These are phyloP conservation scores for Sonneratia alba DNA, from an alignment of 345 rosid genomes.

Conservation along the genomic window DNA sequence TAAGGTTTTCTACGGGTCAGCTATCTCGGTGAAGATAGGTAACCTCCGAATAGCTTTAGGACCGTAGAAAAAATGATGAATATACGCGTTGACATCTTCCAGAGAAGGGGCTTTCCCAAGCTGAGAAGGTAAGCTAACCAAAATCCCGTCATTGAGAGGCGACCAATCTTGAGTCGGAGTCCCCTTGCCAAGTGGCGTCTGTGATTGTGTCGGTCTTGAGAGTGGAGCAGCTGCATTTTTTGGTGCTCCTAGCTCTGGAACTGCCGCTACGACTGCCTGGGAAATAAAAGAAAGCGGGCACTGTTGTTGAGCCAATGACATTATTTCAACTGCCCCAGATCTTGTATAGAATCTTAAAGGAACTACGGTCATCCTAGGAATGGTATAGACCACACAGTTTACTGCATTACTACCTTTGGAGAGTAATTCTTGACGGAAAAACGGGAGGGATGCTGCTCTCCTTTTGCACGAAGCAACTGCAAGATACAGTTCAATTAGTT, in stretches of 20 bases:
- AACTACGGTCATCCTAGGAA: too few relatives aligned
- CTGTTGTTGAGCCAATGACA: not conserved
- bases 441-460: constrained; percentile 23
- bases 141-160: constrained; percentile 57
- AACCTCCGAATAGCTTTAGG: too few relatives aligned
- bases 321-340: not conserved
- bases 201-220: constrained; percentile 1
- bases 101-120: too few relatives aligned
- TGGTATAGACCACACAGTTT: not conserved
- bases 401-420: constrained; percentile 22
- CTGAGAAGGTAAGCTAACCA: too few relatives aligned
- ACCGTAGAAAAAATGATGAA: too few relatives aligned
- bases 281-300: not conserved
- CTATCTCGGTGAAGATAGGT: too few relatives aligned
- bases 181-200: not conserved
- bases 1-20: too few relatives aligned
- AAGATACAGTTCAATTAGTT: not conserved
- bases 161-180: constrained; percentile 32
- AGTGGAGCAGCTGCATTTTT: constrained; percentile 2
- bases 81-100: too few relatives aligned
- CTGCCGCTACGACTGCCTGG: not conserved
- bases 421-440: constrained; percentile 18
- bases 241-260: not conserved
- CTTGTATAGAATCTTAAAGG: too few relatives aligned
- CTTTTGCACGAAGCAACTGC: constrained; percentile 49